These are phyloP conservation scores for Septoria linicola DNA, from an alignment of 2,329 filamentous ascomycete genomes.

Conservation along the genomic window DNA sequence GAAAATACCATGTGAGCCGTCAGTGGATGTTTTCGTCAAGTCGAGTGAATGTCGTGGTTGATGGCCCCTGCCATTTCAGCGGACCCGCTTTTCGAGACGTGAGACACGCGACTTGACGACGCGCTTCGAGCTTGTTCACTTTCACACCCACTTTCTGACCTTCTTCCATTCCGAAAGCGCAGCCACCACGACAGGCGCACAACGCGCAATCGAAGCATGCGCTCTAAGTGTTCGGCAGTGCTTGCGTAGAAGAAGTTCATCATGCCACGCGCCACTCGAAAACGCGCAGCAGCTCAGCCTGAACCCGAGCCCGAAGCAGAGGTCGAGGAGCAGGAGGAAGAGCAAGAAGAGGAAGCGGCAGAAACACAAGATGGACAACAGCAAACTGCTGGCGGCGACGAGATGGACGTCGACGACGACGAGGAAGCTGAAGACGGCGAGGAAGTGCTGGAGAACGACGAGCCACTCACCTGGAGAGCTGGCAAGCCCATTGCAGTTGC, in stretches of 20 bases:
- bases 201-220: not conserved
- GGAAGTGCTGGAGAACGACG: conserved; percentile 69
- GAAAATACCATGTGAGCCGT: not conserved
- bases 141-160: too few relatives aligned
- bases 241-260: not conserved
- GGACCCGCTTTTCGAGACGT: not conserved
- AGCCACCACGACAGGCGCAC: not conserved
- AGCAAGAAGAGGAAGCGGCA: conserved; percentile 2
- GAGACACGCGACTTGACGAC: not conserved
- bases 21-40: too few relatives aligned
- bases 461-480: conserved; percentile 85
- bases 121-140: too few relatives aligned
- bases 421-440: conserved; percentile 24
- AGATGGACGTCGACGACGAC: conserved; percentile 24
- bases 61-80: not conserved
- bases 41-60: too few relatives aligned
- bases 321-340: conserved; percentile 11
- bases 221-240: not conserved
- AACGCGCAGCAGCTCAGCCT: conserved; percentile 11
- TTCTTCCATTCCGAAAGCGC: too few relatives aligned
- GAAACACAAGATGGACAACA: not conserved
- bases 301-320: conserved; percentile 10
- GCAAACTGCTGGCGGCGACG: conserved; percentile 18
- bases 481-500: conserved; percentile 83
- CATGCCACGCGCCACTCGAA: conserved; percentile 16